Percentiles rank a stretch among this genome's conserved stretches.
phyloP scores from a whole-genome alignment of 176 grass and related monocot genomes.

The Phoenix dactylifera region DNA sequence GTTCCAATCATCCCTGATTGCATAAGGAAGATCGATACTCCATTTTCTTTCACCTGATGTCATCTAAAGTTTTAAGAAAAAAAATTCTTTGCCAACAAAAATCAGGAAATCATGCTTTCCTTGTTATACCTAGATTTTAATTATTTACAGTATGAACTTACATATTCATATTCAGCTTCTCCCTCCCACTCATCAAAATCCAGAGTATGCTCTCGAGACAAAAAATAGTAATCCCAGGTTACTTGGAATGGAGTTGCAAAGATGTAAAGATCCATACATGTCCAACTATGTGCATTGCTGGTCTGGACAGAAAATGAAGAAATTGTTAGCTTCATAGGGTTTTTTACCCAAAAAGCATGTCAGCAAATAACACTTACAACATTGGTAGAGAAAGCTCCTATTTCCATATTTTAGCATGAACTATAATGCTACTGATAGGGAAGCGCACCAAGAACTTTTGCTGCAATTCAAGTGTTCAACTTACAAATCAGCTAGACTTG shows the following conservation, averaged over 20 bases:
- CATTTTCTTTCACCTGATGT: constrained; percentile 78
- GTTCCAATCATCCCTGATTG: constrained; percentile 94
- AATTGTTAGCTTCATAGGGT: neutral
- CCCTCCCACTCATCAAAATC: constrained; percentile 88
- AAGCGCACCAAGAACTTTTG: too few relatives aligned
- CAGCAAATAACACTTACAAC: too few relatives aligned
- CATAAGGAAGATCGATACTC: constrained; percentile 98
- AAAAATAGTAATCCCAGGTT: constrained; percentile 94
- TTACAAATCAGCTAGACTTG: too few relatives aligned
- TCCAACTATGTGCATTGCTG: constrained; percentile 83
- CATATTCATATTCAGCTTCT: constrained; percentile 85
- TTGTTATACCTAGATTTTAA: neutral
- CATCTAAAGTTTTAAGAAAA: neutral
- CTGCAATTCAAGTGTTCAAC: too few relatives aligned
- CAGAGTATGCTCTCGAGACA: constrained; percentile 83
- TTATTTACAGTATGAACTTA: constrained; percentile 31
- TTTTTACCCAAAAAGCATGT: too few relatives aligned
- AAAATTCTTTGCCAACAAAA: neutral
- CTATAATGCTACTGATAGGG: too few relatives aligned
- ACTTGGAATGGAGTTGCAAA: constrained; percentile 92
- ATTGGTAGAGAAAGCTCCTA: too few relatives aligned
- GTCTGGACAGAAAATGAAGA: constrained; percentile 30
- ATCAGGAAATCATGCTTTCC: constrained; percentile 12
- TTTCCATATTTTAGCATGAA: too few relatives aligned
- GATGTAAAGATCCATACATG: constrained; percentile 88